Conservation (phyloP, 345 rosid genomes). For the Arabidopsis suecica region DNA sequence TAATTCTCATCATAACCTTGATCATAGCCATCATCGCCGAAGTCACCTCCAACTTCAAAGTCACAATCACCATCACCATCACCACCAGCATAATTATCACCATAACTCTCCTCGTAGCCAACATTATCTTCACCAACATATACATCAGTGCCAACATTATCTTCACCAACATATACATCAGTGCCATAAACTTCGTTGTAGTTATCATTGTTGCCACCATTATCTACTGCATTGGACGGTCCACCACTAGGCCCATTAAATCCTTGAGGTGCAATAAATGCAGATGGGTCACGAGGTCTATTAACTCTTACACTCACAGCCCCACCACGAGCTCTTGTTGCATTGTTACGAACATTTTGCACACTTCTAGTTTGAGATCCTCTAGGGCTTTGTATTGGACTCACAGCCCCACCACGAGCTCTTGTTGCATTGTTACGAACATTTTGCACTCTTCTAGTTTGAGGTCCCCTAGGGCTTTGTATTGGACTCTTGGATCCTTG, state of each 20-base stretch:
- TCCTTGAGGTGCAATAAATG: slow-evolving; percentile 13
- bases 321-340: not conserved
- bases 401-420: slow-evolving; percentile 4
- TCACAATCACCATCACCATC: slow-evolving; percentile 23
- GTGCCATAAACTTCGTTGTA: slow-evolving; percentile 27
- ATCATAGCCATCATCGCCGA: not conserved
- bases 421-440: slow-evolving; percentile 4
- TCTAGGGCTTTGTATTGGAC: slow-evolving; percentile 14
- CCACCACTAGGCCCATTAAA: slow-evolving; percentile 35
- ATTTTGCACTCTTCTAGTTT: slow-evolving; percentile 24
- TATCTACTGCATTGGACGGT: slow-evolving; percentile 18
- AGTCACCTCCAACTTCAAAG: slow-evolving; percentile 20
- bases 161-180: slow-evolving; percentile 17
- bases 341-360: slow-evolving; percentile 24
- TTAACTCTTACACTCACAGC: slow-evolving; percentile 18
- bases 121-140: slow-evolving; percentile 21
- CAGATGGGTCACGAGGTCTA: slow-evolving; percentile 20
- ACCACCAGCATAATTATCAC: slow-evolving; percentile 15
- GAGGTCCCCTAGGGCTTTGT: slow-evolving; percentile 16
- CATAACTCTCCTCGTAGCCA: slow-evolving; percentile 26
- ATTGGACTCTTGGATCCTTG: slow-evolving; percentile 23
- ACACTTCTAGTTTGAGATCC: slow-evolving; percentile 20
- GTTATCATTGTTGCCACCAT: slow-evolving; percentile 31
- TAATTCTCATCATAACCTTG: slow-evolving; percentile 33
- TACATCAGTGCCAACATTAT: slow-evolving; percentile 5